Base-by-base conservation (phyloP, 345 rosid species). In the Raphanus sativus region DNA sequence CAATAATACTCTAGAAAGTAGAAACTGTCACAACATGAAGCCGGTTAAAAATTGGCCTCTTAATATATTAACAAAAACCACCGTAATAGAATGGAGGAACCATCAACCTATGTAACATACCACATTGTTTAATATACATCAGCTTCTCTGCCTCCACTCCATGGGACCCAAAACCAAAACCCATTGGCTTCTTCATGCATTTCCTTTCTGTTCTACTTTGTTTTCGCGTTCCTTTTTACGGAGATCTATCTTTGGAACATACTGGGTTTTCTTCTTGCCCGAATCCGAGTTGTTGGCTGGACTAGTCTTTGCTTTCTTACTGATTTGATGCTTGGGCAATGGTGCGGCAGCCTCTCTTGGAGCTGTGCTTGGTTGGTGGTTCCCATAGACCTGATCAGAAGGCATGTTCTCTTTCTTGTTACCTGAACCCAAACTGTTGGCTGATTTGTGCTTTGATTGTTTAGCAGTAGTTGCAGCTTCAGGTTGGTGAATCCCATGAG, bases 371-470 rank as follows among this genome's bases (percentile, higher is more conserved):
- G 24, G 67, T 29, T 71, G 76, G 36, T 77, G 69, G 13, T 70
- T 70, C 26, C 33, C 80, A 40, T 17, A 5, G 50, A 4, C 26
- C 5, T 70, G 71, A 55, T 36, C 71, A 40, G 70, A 55, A 38
- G 71, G 61, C 81, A 52, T 55, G 66, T 70, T 71, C 72, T 65
- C 81, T 65, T 77, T 77, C 81, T 77, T 77, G 36, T 56, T 70
- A 70, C 65, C 45, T 0, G 25, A 34, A 59, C 65, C 32, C 25
- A 11, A 42, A 61, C 69, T 10, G 54, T 33, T 76, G 63, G 28
- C 48, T 63, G 59, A 16, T 29, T 38, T 63, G n/a, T 56, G 61
- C 50, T 70, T 70, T 21, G 76, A n/a, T 24, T 71, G 76, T 36
- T 70, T 77, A 59, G 9, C 70, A 3, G 1, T 58, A 42, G 61